Conservation (phyloP, 1,139 yeast species). For the Arxiozyma slooffiae region DNA sequence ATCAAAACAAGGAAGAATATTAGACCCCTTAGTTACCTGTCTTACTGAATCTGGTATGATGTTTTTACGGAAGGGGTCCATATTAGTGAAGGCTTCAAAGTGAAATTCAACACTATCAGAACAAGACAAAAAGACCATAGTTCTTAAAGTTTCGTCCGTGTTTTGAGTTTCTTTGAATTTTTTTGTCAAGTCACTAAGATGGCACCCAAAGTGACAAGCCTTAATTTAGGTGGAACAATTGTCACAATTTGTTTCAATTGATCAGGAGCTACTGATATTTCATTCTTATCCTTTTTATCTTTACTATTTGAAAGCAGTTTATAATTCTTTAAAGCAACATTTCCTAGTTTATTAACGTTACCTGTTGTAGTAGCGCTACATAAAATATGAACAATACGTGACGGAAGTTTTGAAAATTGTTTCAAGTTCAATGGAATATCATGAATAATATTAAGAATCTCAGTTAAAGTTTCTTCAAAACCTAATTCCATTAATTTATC, state of each 20-base stretch:
- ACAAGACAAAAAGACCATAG: conserved; percentile 85
- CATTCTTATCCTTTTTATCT: conserved; percentile 27
- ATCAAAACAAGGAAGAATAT: conserved; percentile 25
- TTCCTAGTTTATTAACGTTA: conserved; percentile 71
- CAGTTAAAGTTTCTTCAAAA: conserved; percentile 82
- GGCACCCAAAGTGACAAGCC: conserved; percentile 74
- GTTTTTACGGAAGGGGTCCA: conserved; percentile 19
- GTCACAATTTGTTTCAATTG: conserved; percentile 71
- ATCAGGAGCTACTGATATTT: conserved; percentile 60
- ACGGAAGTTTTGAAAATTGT: conserved; percentile 51
- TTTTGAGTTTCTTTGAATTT: conserved; percentile 8
- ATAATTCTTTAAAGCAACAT: conserved; percentile 61
- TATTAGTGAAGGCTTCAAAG: conserved; percentile 53
- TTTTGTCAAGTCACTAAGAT: conserved; percentile 43
- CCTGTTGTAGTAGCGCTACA: conserved; percentile 93
- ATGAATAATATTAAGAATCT: conserved; percentile 55
- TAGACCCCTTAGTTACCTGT: conserved; percentile 23
- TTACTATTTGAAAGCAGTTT: conserved; percentile 46
- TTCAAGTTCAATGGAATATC: conserved; percentile 36
- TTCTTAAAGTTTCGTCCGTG: conserved; percentile 35
- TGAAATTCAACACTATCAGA: conserved; percentile 94
- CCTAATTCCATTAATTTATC: conserved; percentile 91
- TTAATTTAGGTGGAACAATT: conserved; percentile 82
- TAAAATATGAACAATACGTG: conserved; percentile 59
- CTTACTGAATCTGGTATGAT: conserved; percentile 40